phyloP scores from a whole-genome alignment of 352 stramenopile genomes.

The Albugo candida region DNA sequence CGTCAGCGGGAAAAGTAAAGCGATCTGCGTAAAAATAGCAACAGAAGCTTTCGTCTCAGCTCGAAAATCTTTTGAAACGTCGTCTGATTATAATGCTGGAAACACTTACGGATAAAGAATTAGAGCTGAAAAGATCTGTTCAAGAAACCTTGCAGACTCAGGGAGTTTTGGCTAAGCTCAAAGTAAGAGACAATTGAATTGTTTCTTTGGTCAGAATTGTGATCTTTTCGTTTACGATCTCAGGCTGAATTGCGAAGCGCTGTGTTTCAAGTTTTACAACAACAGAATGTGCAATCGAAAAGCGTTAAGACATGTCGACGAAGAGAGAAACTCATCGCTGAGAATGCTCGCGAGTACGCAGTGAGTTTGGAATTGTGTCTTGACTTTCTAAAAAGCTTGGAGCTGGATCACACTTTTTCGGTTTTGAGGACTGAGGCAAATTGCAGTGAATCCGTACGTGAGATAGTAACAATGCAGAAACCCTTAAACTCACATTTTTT shows the following conservation, averaged over 20 bases:
- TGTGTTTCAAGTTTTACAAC: conserved; percentile 62
- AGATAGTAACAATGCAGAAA: too few relatives aligned
- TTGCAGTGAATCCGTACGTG: conserved; percentile 1
- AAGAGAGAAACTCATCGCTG: not conserved
- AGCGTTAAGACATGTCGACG: not conserved
- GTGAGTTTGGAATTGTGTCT: conserved; percentile 28
- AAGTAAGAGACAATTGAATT: conserved; percentile 13
- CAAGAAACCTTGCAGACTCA: conserved; percentile 27
- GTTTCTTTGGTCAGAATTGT: not conserved
- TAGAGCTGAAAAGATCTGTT: conserved; percentile 35
- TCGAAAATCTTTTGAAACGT: not conserved
- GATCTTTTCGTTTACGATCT: not conserved
- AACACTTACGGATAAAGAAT: conserved; percentile 20
- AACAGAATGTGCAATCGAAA: conserved; percentile 7
- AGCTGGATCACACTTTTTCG: conserved; percentile 29
- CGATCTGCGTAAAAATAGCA: not conserved
- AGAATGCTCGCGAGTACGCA: conserved; percentile 1
- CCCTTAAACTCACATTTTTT: too few relatives aligned
- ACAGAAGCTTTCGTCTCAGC: not conserved
- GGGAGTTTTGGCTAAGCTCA: conserved; percentile 54
- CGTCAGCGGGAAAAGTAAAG: not conserved
- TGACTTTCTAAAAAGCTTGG: conserved; percentile 36
- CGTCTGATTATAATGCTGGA: too few relatives aligned
- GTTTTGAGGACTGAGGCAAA: conserved; percentile 29
- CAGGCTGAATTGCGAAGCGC: conserved; percentile 49